Base-by-base conservation (phyloP, 148 eudicot genomes). In the Cornus controversa region DNA sequence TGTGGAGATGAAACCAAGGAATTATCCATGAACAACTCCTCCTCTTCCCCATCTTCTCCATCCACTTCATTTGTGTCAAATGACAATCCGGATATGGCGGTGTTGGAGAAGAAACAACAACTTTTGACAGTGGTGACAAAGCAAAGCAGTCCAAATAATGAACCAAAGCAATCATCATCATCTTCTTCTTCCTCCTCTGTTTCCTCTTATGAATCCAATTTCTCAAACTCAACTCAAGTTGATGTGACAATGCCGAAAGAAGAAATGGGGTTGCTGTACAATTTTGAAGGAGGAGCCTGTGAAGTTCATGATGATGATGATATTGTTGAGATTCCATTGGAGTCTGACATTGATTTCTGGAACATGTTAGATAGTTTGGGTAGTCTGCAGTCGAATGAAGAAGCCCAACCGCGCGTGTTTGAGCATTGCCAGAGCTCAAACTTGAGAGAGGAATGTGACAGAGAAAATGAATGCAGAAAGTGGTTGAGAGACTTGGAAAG, bases 401-500 rank as follows among this genome's bases (percentile, higher is more conserved):
- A 71, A 15, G 15, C 40, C 15, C 66, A 26, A 47, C 70, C 67
- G 29, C 2, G 8, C n/a, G 53, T 50, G 63, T 15, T 62, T 26
- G 72, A 36, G 75, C 27, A 72, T 54, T 64, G 23, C 16, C 64
- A 73, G 18, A 42, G 64, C 18, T 64, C 26, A 36, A 60, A 15
- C 0, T 2, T 70, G 28, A 63, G 65, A 69, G 23, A 37, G 14
- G 42, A 45, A 24, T 66, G 50, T 27, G 42, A 24, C 15, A 25
- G 42, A 20, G 77, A 54, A 66, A 8, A 10, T 42, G 80, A 77
- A 13, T 69, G 57, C 31, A 73, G 37, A 31, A 67, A 82, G 27
- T 84, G 86, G 87, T 70, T 87, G 26, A 85, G 54, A 65, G 66
- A 80, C 72, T 67, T 87, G 72, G 90, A 87, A 72, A 75, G 63